Conservation (phyloP, 1,284 basidiomycete genomes). For the Ustilago cynodontis region DNA sequence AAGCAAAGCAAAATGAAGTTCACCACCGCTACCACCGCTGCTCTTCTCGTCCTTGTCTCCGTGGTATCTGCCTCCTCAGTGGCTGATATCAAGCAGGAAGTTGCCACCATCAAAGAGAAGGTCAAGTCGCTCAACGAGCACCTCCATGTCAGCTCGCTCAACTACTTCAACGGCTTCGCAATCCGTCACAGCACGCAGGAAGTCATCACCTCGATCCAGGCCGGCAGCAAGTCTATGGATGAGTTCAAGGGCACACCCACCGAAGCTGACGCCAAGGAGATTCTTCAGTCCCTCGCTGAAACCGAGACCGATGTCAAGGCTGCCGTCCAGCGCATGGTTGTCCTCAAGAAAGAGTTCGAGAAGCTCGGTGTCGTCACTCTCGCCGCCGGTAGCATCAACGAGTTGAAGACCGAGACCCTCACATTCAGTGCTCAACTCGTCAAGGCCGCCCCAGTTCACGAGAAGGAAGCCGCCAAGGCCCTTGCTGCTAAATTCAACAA, state of each 20-base stretch:
- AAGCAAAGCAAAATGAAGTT: conserved; percentile 24
- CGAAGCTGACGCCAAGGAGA: conserved; percentile 14
- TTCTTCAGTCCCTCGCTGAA: conserved; percentile 9
- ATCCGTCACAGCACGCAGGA: conserved; percentile 8
- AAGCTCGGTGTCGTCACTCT: conserved; percentile 11
- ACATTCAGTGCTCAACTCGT: conserved; percentile 11
- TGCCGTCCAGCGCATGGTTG: conserved; percentile 3
- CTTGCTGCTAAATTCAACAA: conserved; percentile 14
- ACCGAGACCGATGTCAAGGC: conserved; percentile 20
- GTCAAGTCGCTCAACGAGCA: conserved; percentile 15
- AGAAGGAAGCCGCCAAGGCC: conserved; percentile 5
- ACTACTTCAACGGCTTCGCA: conserved; percentile 7
- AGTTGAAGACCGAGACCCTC: conserved; percentile 9
- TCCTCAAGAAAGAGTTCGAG: conserved; percentile 23
- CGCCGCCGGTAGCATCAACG: conserved; percentile 2
- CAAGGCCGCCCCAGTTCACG: conserved; percentile 11
- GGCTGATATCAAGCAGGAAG: conserved; percentile 14
- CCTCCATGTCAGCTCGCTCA: conserved; percentile 8
- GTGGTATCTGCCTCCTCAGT: conserved; percentile 10
- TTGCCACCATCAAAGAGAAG: conserved; percentile 14
- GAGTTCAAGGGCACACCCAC: conserved; percentile 3
- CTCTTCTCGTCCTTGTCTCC: conserved; percentile 14
- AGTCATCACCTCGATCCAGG: conserved; percentile 12
- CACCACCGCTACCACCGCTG: conserved; percentile 12
- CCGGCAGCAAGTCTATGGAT: not conserved